Conservation (phyloP, 352 stramenopile genomes). For the Phytophthora nicotianae region DNA sequence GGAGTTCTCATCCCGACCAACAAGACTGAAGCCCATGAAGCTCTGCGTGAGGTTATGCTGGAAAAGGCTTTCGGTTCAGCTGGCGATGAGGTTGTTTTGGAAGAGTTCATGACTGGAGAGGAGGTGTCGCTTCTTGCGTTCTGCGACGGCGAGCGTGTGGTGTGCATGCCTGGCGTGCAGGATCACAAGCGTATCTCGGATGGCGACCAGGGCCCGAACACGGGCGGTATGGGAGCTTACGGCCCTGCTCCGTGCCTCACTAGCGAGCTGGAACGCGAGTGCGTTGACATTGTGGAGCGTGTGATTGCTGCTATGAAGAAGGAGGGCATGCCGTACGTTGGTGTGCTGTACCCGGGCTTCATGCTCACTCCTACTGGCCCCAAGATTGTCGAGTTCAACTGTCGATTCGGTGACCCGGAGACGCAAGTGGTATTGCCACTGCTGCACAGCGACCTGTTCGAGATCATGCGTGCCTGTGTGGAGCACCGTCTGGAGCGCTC, state of each 20-base stretch:
- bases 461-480: slow-evolving; percentile 97
- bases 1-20: slow-evolving; percentile 96
- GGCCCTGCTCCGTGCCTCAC: slow-evolving; percentile 96
- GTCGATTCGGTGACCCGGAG: slow-evolving; percentile 99
- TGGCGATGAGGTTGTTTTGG: slow-evolving; percentile 97
- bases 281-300: slow-evolving; percentile 85
- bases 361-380: slow-evolving; percentile 93
- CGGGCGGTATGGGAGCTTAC: slow-evolving; percentile 99
- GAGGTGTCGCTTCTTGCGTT: slow-evolving; percentile 98
- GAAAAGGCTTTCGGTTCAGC: slow-evolving; percentile 96
- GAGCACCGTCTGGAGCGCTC: slow-evolving; percentile 90
- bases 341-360: slow-evolving; percentile 98
- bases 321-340: slow-evolving; percentile 98
- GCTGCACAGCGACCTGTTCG: slow-evolving; percentile 97
- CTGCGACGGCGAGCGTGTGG: slow-evolving; percentile 95
- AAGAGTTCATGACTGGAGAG: slow-evolving; percentile 98
- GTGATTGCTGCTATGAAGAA: slow-evolving; percentile 87
- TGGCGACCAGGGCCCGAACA: slow-evolving; percentile 98
- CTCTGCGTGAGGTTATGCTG: slow-evolving; percentile 97
- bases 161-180: slow-evolving; percentile 97
- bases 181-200: slow-evolving; percentile 99
- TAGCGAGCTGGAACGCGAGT: slow-evolving; percentile 91
- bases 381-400: slow-evolving; percentile 99
- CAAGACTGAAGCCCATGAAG: slow-evolving; percentile 92
- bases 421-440: slow-evolving; percentile 98